Percentiles rank a stretch among this genome's conserved stretches.
phyloP scores from a whole-genome alignment of 768 basidiomycete species.

The Erythrobasidium yunnanense region DNA sequence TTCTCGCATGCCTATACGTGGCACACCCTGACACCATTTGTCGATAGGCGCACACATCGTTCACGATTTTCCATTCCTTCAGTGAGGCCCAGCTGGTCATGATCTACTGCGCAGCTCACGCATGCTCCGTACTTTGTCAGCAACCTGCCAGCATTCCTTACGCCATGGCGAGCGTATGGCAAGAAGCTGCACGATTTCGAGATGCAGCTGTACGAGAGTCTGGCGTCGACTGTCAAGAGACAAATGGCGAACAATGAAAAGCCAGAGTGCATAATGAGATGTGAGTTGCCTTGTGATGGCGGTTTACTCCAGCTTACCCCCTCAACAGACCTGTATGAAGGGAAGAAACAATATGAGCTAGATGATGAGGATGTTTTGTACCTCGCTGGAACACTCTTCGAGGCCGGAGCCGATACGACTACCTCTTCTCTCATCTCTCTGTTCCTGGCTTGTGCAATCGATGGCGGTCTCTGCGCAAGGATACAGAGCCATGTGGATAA shows the following conservation, averaged over 20 bases:
- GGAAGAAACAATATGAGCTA: neutral
- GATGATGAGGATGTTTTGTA: conserved; percentile 18
- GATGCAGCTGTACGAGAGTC: neutral
- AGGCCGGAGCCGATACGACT: conserved; percentile 34
- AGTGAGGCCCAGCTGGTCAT: neutral
- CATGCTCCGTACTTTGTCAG: neutral
- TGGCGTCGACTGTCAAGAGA: neutral
- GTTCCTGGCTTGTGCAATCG: conserved; percentile 55
- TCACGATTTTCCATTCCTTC: conserved; percentile 12
- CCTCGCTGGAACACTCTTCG: conserved; percentile 23
- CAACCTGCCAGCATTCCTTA: neutral
- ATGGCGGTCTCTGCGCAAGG: conserved; percentile 52
- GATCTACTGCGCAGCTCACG: neutral
- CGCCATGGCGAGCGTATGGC: neutral
- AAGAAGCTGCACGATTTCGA: conserved; percentile 13
- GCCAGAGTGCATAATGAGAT: conserved; percentile 14
- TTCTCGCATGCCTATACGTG: too few species aligned
- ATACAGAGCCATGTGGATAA: conserved; percentile 59
- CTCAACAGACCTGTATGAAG: neutral
- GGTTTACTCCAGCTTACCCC: too few species aligned
- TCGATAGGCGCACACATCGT: too few species aligned
- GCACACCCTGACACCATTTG: too few species aligned
- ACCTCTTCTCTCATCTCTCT: conserved; percentile 46
- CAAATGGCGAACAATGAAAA: conserved; percentile 9
- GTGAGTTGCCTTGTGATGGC: too few species aligned